Base-by-base conservation (phyloP, 2,329 filamentous ascomycete species). In the Cryoendolithus antarcticus region DNA sequence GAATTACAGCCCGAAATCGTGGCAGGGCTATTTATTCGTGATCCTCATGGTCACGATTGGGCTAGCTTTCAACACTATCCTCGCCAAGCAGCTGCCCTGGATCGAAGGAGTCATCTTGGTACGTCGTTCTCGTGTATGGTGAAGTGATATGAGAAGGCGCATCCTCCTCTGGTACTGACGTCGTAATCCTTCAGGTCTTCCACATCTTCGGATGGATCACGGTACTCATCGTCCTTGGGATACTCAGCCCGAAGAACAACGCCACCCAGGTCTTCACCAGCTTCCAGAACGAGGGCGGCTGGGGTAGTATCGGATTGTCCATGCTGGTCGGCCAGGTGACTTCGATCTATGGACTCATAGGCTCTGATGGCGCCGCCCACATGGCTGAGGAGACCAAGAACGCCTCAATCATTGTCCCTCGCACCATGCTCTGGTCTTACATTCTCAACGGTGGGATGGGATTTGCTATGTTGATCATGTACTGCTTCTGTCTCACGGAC, bases 71-170 rank as follows among this genome's bases (percentile, higher is more conserved):
- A 72, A 71, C 45, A 61, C 61, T 2, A 53, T 63, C 13, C 57
- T 61, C 7, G 62, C 61, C 2, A 58, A 57, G 32, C 46, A 63
- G 2, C 53, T 72, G 2, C 66, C 67, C 1, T 55, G 61, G n/a
- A 56, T 71, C 29, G 69, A 73, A 49, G 63, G 62, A 0, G 44
- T 67, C 7, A 61, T 70, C 15, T 52, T 71, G 9, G 59, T 67
- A 44, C 48, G 11, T n/a, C n/a, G n/a, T n/a, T n/a, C n/a, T n/a
- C n/a, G n/a, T n/a, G n/a, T n/a, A n/a, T n/a, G n/a, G n/a, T n/a
- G n/a, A n/a, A n/a, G n/a, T n/a, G n/a, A n/a, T n/a, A n/a, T n/a
- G n/a, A n/a, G n/a, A n/a, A n/a, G n/a, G n/a, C n/a, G n/a, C n/a
- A n/a, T n/a, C n/a, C n/a, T n/a, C n/a, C n/a, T n/a, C n/a, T n/a